Base-by-base conservation (phyloP, 306 rosid species). In the Sindora glabra region DNA sequence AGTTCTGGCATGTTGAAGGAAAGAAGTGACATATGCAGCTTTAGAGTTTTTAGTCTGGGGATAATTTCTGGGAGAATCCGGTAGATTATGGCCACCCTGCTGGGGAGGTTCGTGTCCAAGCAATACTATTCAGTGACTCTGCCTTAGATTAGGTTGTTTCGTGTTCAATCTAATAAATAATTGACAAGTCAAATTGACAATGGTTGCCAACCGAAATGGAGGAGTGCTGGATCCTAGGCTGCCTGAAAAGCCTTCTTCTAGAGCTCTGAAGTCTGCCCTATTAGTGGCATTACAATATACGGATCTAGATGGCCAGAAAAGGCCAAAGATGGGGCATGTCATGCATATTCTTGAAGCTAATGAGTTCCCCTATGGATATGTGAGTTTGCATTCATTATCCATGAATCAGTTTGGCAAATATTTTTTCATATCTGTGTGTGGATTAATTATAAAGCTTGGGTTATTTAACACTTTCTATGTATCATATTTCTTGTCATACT, bases 1-100 rank as follows among this genome's bases (percentile, higher is more conserved):
- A 82, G 84, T 59, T 78, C 88, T 39, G 88, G 88, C 44, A 82
- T 82, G 88, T 69, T 82, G 68, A 82, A 78, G 6, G 88, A 82
- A 67, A 82, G 83, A 69, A 82, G 84, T 33, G 88, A 82, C 57
- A 81, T 78, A 23, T 82, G 78, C 67, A 75, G 87, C 44, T 82
- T 82, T 5, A 84, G 87, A 24, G 78, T 82, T 64, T 84, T 82
- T 54, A 69, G 78, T 17, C 78, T 82, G 88, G 84, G 78, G 82
- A 75, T 78, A 8, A 78, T 82, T 65, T 72, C 84, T 8, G 88
- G 88, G 23, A 78, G 88, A 66, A 75, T 64, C 88, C 88, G 11
- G 88, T 82, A 24, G 84, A 78, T 64, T 78, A 82, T 44, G 62
- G 82, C 79, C 78, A 82, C 18, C 73, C 82, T 9, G 59, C 77